phyloP scores from a whole-genome alignment of 192 early-diverging fungal genomes.

The Gamsiella multidivaricata region DNA sequence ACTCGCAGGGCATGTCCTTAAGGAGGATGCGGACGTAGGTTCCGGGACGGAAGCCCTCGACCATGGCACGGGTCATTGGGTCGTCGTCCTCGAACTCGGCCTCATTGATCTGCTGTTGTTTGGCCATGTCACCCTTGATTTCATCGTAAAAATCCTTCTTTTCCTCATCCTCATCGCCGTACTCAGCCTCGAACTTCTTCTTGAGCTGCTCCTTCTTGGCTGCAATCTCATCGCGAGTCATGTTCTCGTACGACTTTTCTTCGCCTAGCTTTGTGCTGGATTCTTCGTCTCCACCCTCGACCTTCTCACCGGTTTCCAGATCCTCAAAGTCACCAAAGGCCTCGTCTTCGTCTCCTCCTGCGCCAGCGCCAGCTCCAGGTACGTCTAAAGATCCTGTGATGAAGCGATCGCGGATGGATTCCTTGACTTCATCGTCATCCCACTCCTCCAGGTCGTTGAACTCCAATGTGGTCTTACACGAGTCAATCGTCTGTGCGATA shows the following conservation, averaged over 20 bases:
- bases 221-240: conserved; percentile 74
- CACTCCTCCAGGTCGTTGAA: conserved; percentile 72
- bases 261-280: conserved; percentile 24
- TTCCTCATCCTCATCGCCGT: conserved; percentile 79
- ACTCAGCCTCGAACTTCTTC: conserved; percentile 93
- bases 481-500: conserved; percentile 68
- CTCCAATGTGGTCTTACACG: conserved; percentile 70
- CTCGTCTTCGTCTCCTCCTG: conserved; percentile 69
- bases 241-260: conserved; percentile 65
- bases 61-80: conserved; percentile 72
- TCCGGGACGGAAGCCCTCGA: conserved; percentile 95
- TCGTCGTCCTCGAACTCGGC: conserved; percentile 91
- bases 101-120: conserved; percentile 85
- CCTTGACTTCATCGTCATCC: conserved; percentile 72
- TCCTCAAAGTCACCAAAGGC: conserved; percentile 83
- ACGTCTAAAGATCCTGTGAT: conserved; percentile 74
- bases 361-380: conserved; percentile 51
- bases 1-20: conserved; percentile 93
- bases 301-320: conserved; percentile 73
- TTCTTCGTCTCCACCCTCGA: conserved; percentile 44
- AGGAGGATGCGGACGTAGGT: conserved; percentile 93
- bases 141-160: conserved; percentile 88
- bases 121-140: conserved; percentile 88
- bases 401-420: conserved; percentile 79
- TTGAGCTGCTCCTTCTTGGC: conserved; percentile 91